Percentiles rank a stretch among this genome's conserved stretches.
Conservation (phyloP, 768 basidiomycete species). For the Pleurotus cornucopiae region DNA sequence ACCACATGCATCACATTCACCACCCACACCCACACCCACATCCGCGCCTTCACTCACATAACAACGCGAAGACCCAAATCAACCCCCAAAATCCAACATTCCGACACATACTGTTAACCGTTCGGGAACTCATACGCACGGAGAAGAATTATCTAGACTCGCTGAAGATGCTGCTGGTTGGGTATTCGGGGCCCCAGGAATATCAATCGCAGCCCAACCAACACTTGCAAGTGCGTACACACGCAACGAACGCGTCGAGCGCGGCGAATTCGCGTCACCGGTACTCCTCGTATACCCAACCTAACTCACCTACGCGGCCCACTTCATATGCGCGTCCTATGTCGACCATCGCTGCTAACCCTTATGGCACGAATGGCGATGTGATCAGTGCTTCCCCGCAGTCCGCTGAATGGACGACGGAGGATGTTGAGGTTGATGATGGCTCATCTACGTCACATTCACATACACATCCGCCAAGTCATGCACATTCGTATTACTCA, state of each 20-base stretch:
- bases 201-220: not conserved
- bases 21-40: not conserved
- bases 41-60: not conserved
- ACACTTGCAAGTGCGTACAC: not conserved
- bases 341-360: not conserved
- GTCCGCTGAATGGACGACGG: slow-evolving; percentile 9
- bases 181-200: too few species aligned
- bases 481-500: not conserved
- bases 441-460: not conserved
- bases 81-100: slow-evolving; percentile 12
- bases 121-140: slow-evolving; percentile 22
- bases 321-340: not conserved
- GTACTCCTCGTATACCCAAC: not conserved
- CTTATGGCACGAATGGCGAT: too few species aligned
- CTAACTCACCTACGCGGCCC: not conserved
- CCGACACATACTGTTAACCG: slow-evolving; percentile 21
- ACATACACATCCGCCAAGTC: not conserved
- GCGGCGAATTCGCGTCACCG: too few species aligned
- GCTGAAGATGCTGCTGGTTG: slow-evolving; percentile 10
- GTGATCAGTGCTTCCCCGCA: too few species aligned
- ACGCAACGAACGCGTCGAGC: not conserved
- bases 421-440: not conserved
- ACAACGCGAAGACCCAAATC: not conserved
- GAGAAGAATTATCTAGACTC: slow-evolving; percentile 15
- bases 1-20: too few species aligned